phyloP scores from a whole-genome alignment of 495 filamentous ascomycete species.

The Annulohypoxylon maeteangense region DNA sequence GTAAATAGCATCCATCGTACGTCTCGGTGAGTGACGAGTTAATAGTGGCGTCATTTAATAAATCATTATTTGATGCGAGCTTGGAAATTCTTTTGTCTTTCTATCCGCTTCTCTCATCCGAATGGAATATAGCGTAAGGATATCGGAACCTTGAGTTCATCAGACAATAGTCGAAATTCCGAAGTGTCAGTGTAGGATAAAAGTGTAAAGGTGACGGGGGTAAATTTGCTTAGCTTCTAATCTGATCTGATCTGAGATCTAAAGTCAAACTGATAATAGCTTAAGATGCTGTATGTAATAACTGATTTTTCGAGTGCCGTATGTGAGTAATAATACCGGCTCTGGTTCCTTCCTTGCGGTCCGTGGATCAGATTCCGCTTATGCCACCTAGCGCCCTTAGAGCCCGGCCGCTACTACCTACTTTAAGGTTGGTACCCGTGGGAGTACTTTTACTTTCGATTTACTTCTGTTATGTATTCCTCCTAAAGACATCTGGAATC shows the following conservation, averaged over 20 bases:
- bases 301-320: conserved; percentile 33
- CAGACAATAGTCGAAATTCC: conserved; percentile 17
- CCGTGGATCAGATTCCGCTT: conserved; percentile 18
- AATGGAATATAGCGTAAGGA: conserved; percentile 10
- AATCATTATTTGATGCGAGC: conserved; percentile 3
- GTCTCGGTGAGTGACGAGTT: neutral
- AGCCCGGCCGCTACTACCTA: conserved; percentile 8
- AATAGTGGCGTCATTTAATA: neutral
- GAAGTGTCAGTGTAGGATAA: conserved; percentile 9
- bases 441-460: neutral
- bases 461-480: neutral
- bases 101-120: neutral
- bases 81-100: neutral
- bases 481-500: neutral
- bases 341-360: conserved; percentile 22
- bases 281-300: conserved; percentile 32
- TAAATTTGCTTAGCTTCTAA: conserved; percentile 21
- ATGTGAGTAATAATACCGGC: conserved; percentile 35
- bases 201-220: conserved; percentile 12
- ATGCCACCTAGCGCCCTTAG: conserved; percentile 13
- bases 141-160: conserved; percentile 15
- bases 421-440: conserved; percentile 6
- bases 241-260: conserved; percentile 45
- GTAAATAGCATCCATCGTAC: neutral
- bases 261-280: conserved; percentile 16